Base-by-base conservation (phyloP, 2,329 filamentous ascomycete genomes). In the Cytospora piceicola region DNA sequence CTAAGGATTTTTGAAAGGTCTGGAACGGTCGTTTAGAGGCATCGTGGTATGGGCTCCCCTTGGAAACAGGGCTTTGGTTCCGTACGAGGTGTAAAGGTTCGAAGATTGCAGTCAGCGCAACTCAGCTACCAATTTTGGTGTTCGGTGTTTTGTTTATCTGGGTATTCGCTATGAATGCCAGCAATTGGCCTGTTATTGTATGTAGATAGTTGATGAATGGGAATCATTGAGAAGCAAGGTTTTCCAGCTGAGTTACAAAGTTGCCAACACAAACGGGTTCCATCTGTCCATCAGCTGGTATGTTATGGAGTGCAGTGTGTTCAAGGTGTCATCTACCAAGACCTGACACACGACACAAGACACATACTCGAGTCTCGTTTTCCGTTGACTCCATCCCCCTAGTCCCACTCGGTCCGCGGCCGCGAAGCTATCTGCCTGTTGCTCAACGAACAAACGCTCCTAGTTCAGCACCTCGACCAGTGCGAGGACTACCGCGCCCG, bases 381-480 rank as follows among this genome's bases (percentile, higher is more conserved):
- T 46, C 52, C 17, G 54, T n/a, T 34, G 54, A 53, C 20, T 30
- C 42, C 49, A 57, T 14, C 54, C 53, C n/a, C 1, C 29, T 27
- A 24, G 36, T 46, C 42, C 42, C n/a, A 46, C 6, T 20, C 39
- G 15, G 15, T 20, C 6, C 20, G 15, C 15, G 39, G 14, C 14
- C 32, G 61, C 57, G 59, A 58, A 61, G 29, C 61, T 51, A 11
- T 49, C 55, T 9, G 70, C 71, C 27, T 67, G 67, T 39, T 70
- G 68, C 65, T 73, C 70, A 6, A 70, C 73, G 52, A 72, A 75
- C 20, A 70, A 49, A 24, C 72, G 70, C 68, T 76, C 75, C 59
- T 74, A 72, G 70, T 76, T 75, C 1, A 76, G 71, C 3, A 73
- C 74, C 61, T 74, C 72, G 60, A 75, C 74, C 59, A 73, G 73